Conservation (phyloP, 2,329 filamentous ascomycete species). For the Talaromyces sp. region DNA sequence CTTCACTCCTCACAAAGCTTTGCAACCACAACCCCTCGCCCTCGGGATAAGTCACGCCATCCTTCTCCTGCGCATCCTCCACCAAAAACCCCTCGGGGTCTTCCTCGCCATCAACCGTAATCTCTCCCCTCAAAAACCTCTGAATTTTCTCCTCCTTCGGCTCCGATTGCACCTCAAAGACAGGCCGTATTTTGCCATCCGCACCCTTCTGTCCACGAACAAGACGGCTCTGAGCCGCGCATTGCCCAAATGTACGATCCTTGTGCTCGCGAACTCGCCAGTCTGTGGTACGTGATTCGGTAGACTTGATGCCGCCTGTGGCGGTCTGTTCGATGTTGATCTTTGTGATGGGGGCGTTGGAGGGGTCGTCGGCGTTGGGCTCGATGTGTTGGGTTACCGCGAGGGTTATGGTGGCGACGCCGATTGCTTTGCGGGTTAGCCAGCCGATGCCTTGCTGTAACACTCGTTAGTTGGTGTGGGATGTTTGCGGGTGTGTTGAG, state of each 20-base stretch:
- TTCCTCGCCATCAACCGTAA: constrained; percentile 51
- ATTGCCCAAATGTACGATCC: constrained; percentile 75
- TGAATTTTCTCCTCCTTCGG: constrained; percentile 37
- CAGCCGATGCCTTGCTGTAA: constrained; percentile 64
- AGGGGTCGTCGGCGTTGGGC: constrained; percentile 43
- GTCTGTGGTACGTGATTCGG: constrained; percentile 57
- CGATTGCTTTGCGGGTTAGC: constrained; percentile 69
- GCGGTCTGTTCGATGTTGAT: constrained; percentile 70
- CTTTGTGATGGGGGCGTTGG: constrained; percentile 47
- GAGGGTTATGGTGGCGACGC: constrained; percentile 66
- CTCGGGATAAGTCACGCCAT: constrained; percentile 24
- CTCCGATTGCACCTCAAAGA: constrained; percentile 34
- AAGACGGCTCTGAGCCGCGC: constrained; percentile 60
- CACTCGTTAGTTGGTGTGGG: background rate
- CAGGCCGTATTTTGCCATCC: constrained; percentile 37
- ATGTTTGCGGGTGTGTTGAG: background rate
- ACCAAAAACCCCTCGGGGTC: constrained; percentile 59
- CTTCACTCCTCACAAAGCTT: constrained; percentile 49
- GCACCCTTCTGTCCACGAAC: constrained; percentile 37
- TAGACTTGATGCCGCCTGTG: constrained; percentile 67
- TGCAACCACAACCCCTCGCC: constrained; percentile 47
- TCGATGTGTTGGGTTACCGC: constrained; percentile 54
- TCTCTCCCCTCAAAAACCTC: constrained; percentile 41
- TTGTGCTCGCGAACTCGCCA: constrained; percentile 62
- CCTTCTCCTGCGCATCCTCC: constrained; percentile 39